phyloP scores from a whole-genome alignment of 106 monocot genomes.

The Dendrobium catenatum region DNA sequence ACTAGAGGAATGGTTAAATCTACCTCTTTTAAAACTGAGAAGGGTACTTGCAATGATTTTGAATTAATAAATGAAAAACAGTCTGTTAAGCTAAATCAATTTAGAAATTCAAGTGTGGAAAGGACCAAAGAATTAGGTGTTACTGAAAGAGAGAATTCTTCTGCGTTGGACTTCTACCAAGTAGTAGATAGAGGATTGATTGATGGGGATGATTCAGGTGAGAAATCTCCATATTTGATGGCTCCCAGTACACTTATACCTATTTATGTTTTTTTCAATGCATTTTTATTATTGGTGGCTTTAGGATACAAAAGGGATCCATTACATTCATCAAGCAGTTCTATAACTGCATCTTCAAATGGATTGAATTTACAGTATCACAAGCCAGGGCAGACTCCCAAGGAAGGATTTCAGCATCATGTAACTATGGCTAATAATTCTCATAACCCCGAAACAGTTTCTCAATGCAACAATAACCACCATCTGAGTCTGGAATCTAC shows the following conservation, averaged over 20 bases:
- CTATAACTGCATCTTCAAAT: slow-evolving; percentile 21
- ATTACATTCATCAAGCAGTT: slow-evolving; percentile 23
- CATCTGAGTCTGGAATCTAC: slow-evolving; percentile 12
- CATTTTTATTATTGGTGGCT: slow-evolving; percentile 12
- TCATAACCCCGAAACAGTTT: slow-evolving; percentile 12
- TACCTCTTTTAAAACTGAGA: slow-evolving; percentile 34
- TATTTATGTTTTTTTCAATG: background rate
- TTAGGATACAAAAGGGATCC: slow-evolving; percentile 29
- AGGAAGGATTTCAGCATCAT: background rate
- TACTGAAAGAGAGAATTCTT: slow-evolving; percentile 39
- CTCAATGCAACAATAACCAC: slow-evolving; percentile 4
- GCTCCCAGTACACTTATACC: background rate
- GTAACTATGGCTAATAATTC: slow-evolving; percentile 14
- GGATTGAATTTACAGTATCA: slow-evolving; percentile 21
- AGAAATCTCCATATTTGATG: slow-evolving; percentile 1
- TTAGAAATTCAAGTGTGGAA: slow-evolving; percentile 21
- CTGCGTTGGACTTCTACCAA: background rate
- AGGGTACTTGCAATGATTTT: slow-evolving; percentile 12
- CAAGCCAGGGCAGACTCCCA: slow-evolving; percentile 11
- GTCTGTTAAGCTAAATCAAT: slow-evolving; percentile 14
- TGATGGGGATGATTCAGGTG: slow-evolving; percentile 30
- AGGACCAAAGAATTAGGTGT: slow-evolving; percentile 28
- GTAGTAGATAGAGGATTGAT: slow-evolving; percentile 4
- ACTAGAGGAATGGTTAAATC: slow-evolving; percentile 30
- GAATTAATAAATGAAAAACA: slow-evolving; percentile 30